Evolutionary conservation across 371 early-diverging fungal species (phyloP), one percentile per base, ranked within the genome.

Genomic region (Mortierella sp.): DNA sequence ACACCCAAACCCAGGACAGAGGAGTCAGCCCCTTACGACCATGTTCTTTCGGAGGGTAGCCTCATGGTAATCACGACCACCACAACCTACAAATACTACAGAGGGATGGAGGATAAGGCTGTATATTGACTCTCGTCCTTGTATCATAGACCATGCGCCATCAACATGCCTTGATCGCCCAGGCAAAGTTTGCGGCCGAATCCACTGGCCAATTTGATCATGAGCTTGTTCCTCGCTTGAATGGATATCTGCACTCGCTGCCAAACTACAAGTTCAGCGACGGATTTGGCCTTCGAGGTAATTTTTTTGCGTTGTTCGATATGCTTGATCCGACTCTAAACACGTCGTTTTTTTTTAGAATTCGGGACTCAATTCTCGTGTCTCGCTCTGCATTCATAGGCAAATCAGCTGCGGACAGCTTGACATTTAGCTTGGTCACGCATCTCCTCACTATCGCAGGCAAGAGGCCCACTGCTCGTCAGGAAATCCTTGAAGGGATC

Each of bases 381-480:
- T 42, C 42, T 16, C 18, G n/a, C n/a, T n/a, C 16, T 18, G 18
- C 42, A 10, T 21, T 42, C 6, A 42, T 10, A 72, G 74, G 68
- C 48, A 73, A 64, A 21, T 67, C 74, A 12, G 60, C 74, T 14
- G 78, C 67, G 1, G 78, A 76, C 42, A 62, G 27, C 21, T 47
- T 76, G 39, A 76, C 78, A 7, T 53, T 34, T 27, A 69, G 58
- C 23, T 48, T 76, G 23, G 54, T 60, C 23, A 58, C 57, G 21
- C 70, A 86, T 19, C 80, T 90, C 51, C 68, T 90, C 34, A 73
- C 78, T 42, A 83, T 88, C 31, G 85, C 82, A 2, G 59, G 50
- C 67, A 82, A 82, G 58, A 60, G 66, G 18, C 24, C 64, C 2
- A 64, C 80, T 10, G 79, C 73, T 7, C 64, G 78, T 30, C 82